Conservation (phyloP, 225 moss, liverwort and hornwort genomes). For the Pseudisothecium myosuroides region DNA sequence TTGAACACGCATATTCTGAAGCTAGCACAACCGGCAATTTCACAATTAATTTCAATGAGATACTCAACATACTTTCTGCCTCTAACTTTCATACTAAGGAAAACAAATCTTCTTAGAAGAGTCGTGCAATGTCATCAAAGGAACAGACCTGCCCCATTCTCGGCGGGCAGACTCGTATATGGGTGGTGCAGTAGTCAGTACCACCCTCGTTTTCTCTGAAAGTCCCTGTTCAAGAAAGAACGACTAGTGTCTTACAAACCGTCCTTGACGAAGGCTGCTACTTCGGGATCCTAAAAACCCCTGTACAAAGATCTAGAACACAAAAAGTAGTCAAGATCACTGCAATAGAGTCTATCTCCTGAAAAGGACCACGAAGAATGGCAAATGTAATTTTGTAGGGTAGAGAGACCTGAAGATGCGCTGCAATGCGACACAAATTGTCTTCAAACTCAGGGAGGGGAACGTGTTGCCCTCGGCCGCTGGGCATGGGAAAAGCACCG, state of each 20-base stretch:
- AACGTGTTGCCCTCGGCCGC: slow-evolving; percentile 58
- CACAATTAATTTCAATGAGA: neutral
- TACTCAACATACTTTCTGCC: neutral
- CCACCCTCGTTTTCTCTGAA: slow-evolving; percentile 60
- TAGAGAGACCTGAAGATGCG: neutral
- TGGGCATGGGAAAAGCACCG: slow-evolving; percentile 57
- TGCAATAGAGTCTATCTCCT: neutral
- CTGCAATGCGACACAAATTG: neutral
- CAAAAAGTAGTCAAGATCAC: neutral
- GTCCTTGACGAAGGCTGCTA: too few relatives aligned
- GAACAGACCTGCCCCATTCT: slow-evolving; percentile 22
- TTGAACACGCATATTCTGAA: neutral
- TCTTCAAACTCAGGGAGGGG: slow-evolving; percentile 8
- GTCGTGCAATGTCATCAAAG: neutral
- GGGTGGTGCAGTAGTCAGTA: slow-evolving; percentile 81
- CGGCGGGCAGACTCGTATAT: slow-evolving; percentile 45
- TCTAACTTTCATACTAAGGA: neutral
- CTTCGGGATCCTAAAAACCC: neutral
- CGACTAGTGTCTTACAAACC: neutral
- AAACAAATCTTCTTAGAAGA: neutral
- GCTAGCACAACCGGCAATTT: neutral
- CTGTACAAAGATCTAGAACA: neutral
- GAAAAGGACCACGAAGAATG: neutral
- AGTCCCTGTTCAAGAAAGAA: slow-evolving; percentile 34
- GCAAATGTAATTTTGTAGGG: neutral